A percentile compares a stretch with the other conserved stretches of the same genome.
Evolutionary conservation across 306 rosid species (phyloP).

Genomic region (Carpinus viminea): DNA sequence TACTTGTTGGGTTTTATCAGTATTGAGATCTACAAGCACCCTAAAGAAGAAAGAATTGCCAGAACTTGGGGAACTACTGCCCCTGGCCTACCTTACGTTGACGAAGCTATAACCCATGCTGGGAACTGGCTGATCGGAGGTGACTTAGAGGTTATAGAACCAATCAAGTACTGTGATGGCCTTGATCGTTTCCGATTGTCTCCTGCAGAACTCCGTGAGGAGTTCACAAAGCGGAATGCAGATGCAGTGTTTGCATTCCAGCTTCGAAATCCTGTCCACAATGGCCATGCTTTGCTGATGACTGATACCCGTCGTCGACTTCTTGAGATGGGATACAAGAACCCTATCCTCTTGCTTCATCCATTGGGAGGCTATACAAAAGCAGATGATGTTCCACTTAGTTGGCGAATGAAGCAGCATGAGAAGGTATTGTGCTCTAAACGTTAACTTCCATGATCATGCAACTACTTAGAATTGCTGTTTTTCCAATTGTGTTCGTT

Average conservation of each 20-base stretch:
- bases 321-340: slow-evolving; percentile 96
- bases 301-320: slow-evolving; percentile 92
- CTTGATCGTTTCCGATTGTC: slow-evolving; percentile 91
- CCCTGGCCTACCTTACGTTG: slow-evolving; percentile 88
- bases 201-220: slow-evolving; percentile 82
- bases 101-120: slow-evolving; percentile 70
- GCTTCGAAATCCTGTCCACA: slow-evolving; percentile 95
- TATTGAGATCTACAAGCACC: slow-evolving; percentile 95
- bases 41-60: slow-evolving; percentile 91
- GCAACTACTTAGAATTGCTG: background rate
- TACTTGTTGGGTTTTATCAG: slow-evolving; percentile 45
- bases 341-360: slow-evolving; percentile 93
- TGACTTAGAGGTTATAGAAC: slow-evolving; percentile 88
- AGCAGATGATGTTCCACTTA: slow-evolving; percentile 97
- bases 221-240: slow-evolving; percentile 80
- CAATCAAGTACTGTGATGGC: slow-evolving; percentile 84
- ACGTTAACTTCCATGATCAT: background rate
- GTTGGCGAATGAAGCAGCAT: slow-evolving; percentile 97
- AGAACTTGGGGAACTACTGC: slow-evolving; percentile 97
- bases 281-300: slow-evolving; percentile 98
- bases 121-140: slow-evolving; percentile 99
- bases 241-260: slow-evolving; percentile 98
- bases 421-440: slow-evolving; percentile 67
- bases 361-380: slow-evolving; percentile 97
- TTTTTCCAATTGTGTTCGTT: background rate